phyloP scores from a whole-genome alignment of 2,329 filamentous ascomycete genomes.

The Botryotinia convoluta region DNA sequence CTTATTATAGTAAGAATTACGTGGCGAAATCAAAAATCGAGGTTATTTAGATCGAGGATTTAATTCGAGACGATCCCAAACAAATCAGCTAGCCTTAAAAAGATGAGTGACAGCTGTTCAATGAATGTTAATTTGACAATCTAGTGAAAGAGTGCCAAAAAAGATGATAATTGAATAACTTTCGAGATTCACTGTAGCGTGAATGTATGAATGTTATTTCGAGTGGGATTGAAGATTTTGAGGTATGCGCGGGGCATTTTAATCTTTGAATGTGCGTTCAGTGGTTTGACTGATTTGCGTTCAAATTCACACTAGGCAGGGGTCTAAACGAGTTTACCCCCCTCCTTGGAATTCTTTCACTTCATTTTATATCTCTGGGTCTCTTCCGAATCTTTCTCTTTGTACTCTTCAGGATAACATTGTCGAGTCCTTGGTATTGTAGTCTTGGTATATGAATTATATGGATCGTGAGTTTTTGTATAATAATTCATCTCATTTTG shows the following conservation, averaged over 20 bases:
- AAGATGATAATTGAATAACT: constrained; percentile 2
- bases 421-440: not conserved
- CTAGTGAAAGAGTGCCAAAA: constrained; percentile 22
- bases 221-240: constrained; percentile 10
- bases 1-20: not conserved
- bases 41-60: not conserved
- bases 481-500: not conserved
- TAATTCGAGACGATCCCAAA: not conserved
- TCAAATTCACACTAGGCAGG: constrained; percentile 13
- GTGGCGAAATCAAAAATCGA: not conserved
- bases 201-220: not conserved
- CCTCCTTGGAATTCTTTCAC: not conserved
- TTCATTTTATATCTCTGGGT: not conserved
- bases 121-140: constrained; percentile 6
- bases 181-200: constrained; percentile 1
- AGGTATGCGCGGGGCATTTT: constrained; percentile 19
- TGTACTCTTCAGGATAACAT: not conserved
- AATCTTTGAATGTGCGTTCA: constrained; percentile 5
- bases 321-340: constrained; percentile 4
- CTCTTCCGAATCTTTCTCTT: not conserved
- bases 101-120: not conserved
- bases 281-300: constrained; percentile 9
- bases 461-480: not conserved
- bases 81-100: not conserved
- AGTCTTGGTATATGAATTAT: not conserved